These are phyloP conservation scores for Biancaea sappan DNA, from an alignment of 306 rosid genomes.

Conservation along the genomic window DNA sequence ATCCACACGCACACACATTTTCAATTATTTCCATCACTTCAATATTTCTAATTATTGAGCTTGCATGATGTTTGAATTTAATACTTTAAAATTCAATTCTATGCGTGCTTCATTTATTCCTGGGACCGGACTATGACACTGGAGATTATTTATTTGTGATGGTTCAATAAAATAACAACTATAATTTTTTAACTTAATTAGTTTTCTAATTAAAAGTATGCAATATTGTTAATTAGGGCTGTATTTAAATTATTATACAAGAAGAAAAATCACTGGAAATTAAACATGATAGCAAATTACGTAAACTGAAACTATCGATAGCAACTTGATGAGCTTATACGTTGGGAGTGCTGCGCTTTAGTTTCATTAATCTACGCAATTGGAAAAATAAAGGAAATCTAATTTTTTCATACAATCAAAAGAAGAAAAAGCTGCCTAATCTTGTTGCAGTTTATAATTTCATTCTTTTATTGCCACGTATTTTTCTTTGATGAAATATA, in stretches of 20 bases:
- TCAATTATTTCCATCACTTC: no score
- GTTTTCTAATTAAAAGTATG: no score
- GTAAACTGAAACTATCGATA: background rate
- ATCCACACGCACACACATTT: no score
- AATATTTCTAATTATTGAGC: no score
- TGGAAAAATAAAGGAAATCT: constrained; percentile 17
- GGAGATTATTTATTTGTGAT: no score
- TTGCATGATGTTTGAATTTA: no score
- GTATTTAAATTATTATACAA: background rate
- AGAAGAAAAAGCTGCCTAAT: background rate
- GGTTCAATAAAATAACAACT: no score
- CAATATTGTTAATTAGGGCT: no score
- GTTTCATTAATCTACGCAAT: background rate
- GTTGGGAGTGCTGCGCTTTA: background rate
- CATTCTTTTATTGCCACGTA: background rate
- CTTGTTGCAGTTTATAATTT: background rate
- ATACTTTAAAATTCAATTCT: no score
- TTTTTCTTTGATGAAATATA: background rate
- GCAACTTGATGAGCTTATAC: constrained; percentile 18
- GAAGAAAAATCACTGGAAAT: background rate
- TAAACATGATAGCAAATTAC: background rate
- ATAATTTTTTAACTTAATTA: no score
- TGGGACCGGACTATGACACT: no score
- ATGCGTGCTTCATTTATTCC: no score
- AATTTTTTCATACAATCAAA: background rate